These are phyloP conservation scores for Ceratocystis huliohia DNA, from an alignment of 2,329 filamentous ascomycete species.

Conservation along the genomic window DNA sequence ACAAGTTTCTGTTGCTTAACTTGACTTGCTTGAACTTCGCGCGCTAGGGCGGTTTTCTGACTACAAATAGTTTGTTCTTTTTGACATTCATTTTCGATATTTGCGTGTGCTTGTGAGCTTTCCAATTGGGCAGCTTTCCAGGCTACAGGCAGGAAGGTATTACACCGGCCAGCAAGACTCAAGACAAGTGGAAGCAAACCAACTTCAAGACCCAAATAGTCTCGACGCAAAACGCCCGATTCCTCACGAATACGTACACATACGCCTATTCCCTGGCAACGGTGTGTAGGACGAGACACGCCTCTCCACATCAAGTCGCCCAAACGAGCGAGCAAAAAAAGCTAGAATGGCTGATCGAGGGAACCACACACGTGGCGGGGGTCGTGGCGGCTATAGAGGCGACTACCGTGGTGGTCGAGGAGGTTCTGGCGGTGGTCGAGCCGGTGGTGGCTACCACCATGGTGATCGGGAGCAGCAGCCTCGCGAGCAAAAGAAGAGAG, in stretches of 20 bases:
- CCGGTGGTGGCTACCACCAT: conserved; percentile 34
- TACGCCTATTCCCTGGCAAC: not conserved
- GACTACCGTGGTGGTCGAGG: conserved; percentile 32
- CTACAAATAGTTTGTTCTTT: not conserved
- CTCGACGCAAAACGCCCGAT: too few species aligned
- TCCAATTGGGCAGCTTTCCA: not conserved
- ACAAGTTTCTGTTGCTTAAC: too few species aligned
- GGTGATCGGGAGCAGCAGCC: conserved; percentile 41
- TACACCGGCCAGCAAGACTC: not conserved
- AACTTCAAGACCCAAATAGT: too few species aligned
- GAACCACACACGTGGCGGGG: conserved; percentile 33
- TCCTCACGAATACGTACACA: too few species aligned
- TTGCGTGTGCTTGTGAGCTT: not conserved
- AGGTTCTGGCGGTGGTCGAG: conserved; percentile 37
- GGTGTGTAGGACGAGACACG: not conserved
- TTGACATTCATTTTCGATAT: not conserved
- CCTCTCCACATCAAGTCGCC: not conserved
- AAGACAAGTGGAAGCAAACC: not conserved
- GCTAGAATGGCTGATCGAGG: conserved; percentile 21
- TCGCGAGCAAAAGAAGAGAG: conserved; percentile 68
- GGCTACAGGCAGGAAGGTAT: too few species aligned
- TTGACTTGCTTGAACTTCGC: not conserved
- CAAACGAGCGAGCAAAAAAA: not conserved
- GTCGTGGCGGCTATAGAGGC: conserved; percentile 32
- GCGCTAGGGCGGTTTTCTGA: not conserved